Evolutionary conservation across 2,329 filamentous ascomycete species (phyloP).

Genomic region (Fusarium robinianum): DNA sequence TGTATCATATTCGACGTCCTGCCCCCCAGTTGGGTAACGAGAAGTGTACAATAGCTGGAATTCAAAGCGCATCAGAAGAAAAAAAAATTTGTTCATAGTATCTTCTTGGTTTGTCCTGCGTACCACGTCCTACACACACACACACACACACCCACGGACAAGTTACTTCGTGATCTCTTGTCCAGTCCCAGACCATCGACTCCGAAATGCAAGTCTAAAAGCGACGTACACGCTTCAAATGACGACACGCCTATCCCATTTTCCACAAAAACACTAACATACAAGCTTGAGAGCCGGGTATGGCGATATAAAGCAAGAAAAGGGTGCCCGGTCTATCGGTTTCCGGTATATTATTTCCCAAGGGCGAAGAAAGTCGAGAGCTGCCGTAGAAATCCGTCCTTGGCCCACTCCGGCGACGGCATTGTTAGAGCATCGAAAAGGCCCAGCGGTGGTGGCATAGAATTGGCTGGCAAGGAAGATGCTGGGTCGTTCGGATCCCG

Average conservation of each 20-base stretch:
- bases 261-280: conserved; percentile 38
- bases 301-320: conserved; percentile 22
- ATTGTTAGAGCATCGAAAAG: conserved; percentile 70
- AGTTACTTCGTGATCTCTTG: conserved; percentile 29
- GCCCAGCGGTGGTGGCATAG: conserved; percentile 68
- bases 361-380: conserved; percentile 60
- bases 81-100: conserved; percentile 29
- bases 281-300: conserved; percentile 31
- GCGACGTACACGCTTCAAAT: conserved; percentile 36
- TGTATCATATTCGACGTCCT: conserved; percentile 37
- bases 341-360: conserved; percentile 50
- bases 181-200: conserved; percentile 35
- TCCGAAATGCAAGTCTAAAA: conserved; percentile 39
- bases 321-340: conserved; percentile 1
- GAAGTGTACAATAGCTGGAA: conserved; percentile 40
- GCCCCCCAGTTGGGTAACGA: conserved; percentile 23
- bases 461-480: conserved; percentile 59
- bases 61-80: conserved; percentile 32
- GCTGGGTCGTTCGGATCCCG: conserved; percentile 58
- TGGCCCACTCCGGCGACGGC: conserved; percentile 63
- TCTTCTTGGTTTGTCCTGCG: conserved; percentile 35
- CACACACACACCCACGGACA: conserved; percentile 18
- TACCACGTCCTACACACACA: conserved; percentile 34
- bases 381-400: conserved; percentile 69
- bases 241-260: conserved; percentile 34